Conservation (phyloP, 1,139 yeast genomes). For the Candida tetrigidarum region DNA sequence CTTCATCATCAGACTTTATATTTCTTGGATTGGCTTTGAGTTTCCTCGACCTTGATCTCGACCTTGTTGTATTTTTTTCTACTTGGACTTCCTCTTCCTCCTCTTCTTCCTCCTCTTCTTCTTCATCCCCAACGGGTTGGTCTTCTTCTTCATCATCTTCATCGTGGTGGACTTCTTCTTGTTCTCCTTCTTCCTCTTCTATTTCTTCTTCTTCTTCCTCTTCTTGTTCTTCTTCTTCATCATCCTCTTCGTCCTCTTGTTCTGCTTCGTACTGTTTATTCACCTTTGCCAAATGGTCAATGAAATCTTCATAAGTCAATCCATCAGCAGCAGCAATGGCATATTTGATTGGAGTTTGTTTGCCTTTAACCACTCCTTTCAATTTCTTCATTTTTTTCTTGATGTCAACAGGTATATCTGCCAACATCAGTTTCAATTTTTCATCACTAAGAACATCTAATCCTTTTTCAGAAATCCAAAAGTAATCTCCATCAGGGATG, state of each 20-base stretch:
- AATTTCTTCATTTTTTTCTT: slow-evolving; percentile 23
- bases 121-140: too few species aligned
- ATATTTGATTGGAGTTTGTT: slow-evolving; percentile 39
- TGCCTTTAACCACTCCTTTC: slow-evolving; percentile 22
- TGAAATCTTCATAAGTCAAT: slow-evolving; percentile 42
- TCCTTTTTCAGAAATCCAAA: slow-evolving; percentile 49
- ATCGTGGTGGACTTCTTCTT: slow-evolving; percentile 4
- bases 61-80: slow-evolving; percentile 21
- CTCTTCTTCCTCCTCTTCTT: slow-evolving; percentile 22
- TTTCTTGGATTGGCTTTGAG: slow-evolving; percentile 15
- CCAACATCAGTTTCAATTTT: slow-evolving; percentile 30
- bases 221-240: slow-evolving; percentile 28
- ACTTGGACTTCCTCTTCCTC: slow-evolving; percentile 15
- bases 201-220: slow-evolving; percentile 14
- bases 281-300: slow-evolving; percentile 32
- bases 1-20: slow-evolving; percentile 18
- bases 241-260: slow-evolving; percentile 33
- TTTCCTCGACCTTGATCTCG: slow-evolving; percentile 12
- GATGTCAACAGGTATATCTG: slow-evolving; percentile 30
- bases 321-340: slow-evolving; percentile 46
- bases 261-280: slow-evolving; percentile 32
- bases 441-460: slow-evolving; percentile 36
- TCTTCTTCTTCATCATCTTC: slow-evolving; percentile 3
- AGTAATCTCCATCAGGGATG: slow-evolving; percentile 53
- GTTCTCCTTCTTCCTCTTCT: slow-evolving; percentile 4